A percentile compares a stretch with the other conserved stretches of the same genome.
These are phyloP conservation scores for Arxiozyma heterogenica DNA, from an alignment of 1,139 yeast species.

Conservation along the genomic window DNA sequence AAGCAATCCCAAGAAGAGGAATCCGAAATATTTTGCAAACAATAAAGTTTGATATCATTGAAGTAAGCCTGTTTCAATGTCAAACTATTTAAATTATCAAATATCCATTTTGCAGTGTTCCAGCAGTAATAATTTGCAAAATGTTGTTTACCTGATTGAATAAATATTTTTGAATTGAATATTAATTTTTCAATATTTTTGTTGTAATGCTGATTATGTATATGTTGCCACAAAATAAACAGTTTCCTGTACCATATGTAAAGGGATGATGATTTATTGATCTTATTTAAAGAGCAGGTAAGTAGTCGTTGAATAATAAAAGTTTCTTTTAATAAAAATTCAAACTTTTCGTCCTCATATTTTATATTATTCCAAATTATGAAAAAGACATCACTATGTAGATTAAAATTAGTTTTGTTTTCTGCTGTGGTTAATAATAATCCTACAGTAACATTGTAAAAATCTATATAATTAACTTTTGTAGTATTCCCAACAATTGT, in stretches of 20 bases:
- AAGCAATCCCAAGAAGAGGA: slow-evolving; percentile 38
- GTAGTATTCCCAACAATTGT: neutral
- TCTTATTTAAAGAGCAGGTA: slow-evolving; percentile 32
- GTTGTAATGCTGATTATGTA: slow-evolving; percentile 7
- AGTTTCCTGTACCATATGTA: slow-evolving; percentile 35
- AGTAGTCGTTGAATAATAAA: slow-evolving; percentile 27
- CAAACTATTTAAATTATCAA: slow-evolving; percentile 13
- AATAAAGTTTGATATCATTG: slow-evolving; percentile 26
- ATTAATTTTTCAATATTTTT: neutral
- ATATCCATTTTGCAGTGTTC: slow-evolving; percentile 33
- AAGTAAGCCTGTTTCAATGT: slow-evolving; percentile 10
- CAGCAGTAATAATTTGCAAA: slow-evolving; percentile 40
- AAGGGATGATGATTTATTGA: slow-evolving; percentile 38
- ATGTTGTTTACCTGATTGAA: slow-evolving; percentile 31
- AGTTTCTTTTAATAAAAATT: slow-evolving; percentile 23
- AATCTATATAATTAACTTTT: neutral
- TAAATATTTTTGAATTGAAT: slow-evolving; percentile 5
- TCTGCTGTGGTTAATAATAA: slow-evolving; percentile 36
- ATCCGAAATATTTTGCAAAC: slow-evolving; percentile 34
- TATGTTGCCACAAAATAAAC: slow-evolving; percentile 8
- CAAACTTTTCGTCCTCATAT: neutral
- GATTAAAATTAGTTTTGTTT: slow-evolving; percentile 31
- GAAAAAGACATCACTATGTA: slow-evolving; percentile 24
- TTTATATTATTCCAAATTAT: neutral
- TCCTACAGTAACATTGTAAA: slow-evolving; percentile 27